Evolutionary conservation across 768 basidiomycete species (phyloP).

Genomic region (Boletus huronensis): DNA sequence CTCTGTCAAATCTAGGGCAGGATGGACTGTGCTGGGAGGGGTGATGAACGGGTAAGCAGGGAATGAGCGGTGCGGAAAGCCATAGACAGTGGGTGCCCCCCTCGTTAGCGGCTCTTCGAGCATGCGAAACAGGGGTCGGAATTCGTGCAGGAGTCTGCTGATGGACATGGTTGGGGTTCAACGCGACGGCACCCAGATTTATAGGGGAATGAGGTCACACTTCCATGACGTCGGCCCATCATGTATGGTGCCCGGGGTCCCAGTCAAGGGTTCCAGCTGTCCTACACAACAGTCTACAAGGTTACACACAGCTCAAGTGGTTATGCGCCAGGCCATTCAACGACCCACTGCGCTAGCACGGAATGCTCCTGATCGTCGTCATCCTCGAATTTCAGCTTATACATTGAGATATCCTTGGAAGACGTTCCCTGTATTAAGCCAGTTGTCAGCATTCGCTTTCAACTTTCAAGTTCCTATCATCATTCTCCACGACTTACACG

Average conservation of each 20-base stretch:
- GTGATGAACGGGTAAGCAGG: slow-evolving; percentile 52
- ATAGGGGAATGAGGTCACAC: slow-evolving; percentile 8
- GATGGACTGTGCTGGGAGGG: slow-evolving; percentile 35
- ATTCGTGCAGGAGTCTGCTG: slow-evolving; percentile 62
- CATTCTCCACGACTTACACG: slow-evolving; percentile 34
- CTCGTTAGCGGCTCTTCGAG: slow-evolving; percentile 66
- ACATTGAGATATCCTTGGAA: slow-evolving; percentile 52
- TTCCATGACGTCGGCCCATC: slow-evolving; percentile 9
- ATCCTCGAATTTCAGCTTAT: slow-evolving; percentile 85
- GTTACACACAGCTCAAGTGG: neutral
- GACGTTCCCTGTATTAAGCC: slow-evolving; percentile 28
- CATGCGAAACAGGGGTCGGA: slow-evolving; percentile 72
- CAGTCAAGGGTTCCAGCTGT: neutral
- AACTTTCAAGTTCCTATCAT: neutral
- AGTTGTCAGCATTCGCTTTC: slow-evolving; percentile 7
- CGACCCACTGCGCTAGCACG: slow-evolving; percentile 76
- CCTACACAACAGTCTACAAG: neutral
- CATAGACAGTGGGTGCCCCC: slow-evolving; percentile 19
- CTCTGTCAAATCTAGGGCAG: slow-evolving; percentile 68
- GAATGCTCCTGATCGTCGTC: slow-evolving; percentile 81
- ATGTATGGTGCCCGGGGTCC: slow-evolving; percentile 16
- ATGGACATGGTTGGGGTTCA: slow-evolving; percentile 52
- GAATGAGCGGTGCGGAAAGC: slow-evolving; percentile 34
- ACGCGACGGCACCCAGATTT: neutral
- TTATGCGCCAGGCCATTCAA: slow-evolving; percentile 64